A percentile compares a stretch with the other conserved stretches of the same genome.
Conservation (phyloP, 306 rosid species). For the Ammopiptanthus mongolicus region DNA sequence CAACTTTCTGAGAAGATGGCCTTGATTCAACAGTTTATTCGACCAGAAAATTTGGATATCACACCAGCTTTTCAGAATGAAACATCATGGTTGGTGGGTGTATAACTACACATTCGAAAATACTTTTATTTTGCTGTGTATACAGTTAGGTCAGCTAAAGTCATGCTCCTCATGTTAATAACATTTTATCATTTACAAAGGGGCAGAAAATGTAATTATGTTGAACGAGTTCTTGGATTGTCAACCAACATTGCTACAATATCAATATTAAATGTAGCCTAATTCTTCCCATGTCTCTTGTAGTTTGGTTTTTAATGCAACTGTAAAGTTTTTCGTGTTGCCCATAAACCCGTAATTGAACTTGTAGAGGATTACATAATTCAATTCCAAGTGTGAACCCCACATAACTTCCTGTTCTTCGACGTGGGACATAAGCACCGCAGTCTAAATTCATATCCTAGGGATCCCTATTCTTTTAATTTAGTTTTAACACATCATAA, state of each 20-base stretch:
- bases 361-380: background rate
- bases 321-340: background rate
- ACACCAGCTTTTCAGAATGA: slow-evolving; percentile 78
- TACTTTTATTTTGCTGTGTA: background rate
- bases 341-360: background rate
- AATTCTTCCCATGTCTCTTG: background rate
- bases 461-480: background rate
- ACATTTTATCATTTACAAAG: background rate
- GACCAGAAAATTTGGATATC: slow-evolving; percentile 93
- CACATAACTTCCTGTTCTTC: background rate
- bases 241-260: background rate
- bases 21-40: slow-evolving; percentile 82
- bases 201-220: background rate
- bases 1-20: slow-evolving; percentile 79
- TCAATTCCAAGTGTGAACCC: background rate
- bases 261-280: slow-evolving; percentile 11
- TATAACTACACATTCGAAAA: background rate
- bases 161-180: background rate
- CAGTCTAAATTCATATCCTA: background rate
- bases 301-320: background rate
- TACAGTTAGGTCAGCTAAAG: background rate
- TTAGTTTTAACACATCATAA: background rate
- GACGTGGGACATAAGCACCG: background rate
- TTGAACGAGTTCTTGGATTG: slow-evolving; percentile 8
- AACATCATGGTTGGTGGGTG: slow-evolving; percentile 96